Evolutionary conservation across 108 stramenopile genomes (phyloP).

Genomic region (Aurantiochytrium sp.): DNA sequence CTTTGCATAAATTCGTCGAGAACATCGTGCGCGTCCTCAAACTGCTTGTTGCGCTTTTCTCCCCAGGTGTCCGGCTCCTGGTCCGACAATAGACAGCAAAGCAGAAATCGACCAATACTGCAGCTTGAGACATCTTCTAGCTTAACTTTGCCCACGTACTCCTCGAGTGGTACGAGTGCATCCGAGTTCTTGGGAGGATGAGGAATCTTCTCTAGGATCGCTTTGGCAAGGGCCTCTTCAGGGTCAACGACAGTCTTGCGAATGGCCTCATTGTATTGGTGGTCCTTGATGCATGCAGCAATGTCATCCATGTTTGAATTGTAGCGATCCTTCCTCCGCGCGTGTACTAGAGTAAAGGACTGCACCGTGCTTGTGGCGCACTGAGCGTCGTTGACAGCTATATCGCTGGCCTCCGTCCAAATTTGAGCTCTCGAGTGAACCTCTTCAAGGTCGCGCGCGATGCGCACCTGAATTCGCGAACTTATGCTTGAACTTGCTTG

Average conservation of each 20-base stretch:
- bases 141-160: background rate
- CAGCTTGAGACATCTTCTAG: background rate
- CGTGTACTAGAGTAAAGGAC: too few relatives aligned
- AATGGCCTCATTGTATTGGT: slow-evolving; percentile 19
- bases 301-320: background rate
- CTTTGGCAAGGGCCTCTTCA: slow-evolving; percentile 3
- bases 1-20: background rate
- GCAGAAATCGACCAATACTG: background rate
- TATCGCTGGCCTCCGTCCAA: too few relatives aligned
- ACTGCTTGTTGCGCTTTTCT: background rate
- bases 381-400: too few relatives aligned
- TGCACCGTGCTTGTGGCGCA: too few relatives aligned
- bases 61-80: background rate
- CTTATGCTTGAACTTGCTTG: too few relatives aligned
- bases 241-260: slow-evolving; percentile 13
- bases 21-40: background rate
- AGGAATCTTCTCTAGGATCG: slow-evolving; percentile 8
- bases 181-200: background rate
- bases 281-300: slow-evolving; percentile 15
- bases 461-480: too few relatives aligned
- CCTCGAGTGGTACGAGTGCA: background rate
- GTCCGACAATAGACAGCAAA: background rate
- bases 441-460: too few relatives aligned
- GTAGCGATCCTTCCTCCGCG: too few relatives aligned
- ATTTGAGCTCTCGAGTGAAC: too few relatives aligned